Conservation (phyloP, 139 green algal species). For the Picochlorum sp. region DNA sequence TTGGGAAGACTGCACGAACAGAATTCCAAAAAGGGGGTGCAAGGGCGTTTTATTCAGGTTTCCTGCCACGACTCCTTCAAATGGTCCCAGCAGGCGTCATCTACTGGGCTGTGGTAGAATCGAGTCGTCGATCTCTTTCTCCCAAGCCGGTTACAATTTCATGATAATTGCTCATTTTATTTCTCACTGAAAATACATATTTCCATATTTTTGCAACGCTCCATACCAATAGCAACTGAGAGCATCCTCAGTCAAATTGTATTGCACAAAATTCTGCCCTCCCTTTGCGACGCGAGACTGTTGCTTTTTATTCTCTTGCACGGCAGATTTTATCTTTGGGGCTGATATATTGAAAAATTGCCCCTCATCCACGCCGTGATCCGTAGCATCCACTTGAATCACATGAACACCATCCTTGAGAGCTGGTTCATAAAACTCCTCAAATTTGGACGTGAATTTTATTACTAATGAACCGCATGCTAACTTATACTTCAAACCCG, state of each 20-base stretch:
- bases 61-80: slow-evolving; percentile 45
- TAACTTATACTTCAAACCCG: slow-evolving; percentile 35
- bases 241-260: slow-evolving; percentile 20
- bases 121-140: slow-evolving; percentile 5
- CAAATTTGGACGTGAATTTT: slow-evolving; percentile 18
- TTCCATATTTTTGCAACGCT: slow-evolving; percentile 20
- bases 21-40: slow-evolving; percentile 37
- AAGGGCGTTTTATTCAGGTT: slow-evolving; percentile 47
- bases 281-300: slow-evolving; percentile 13
- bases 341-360: slow-evolving; percentile 18
- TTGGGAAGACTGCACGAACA: slow-evolving; percentile 25
- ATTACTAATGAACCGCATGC: slow-evolving; percentile 29
- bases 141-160: neutral
- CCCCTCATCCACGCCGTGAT: slow-evolving; percentile 14
- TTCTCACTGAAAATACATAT: slow-evolving; percentile 19
- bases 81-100: slow-evolving; percentile 36
- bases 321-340: slow-evolving; percentile 21
- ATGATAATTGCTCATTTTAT: neutral
- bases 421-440: slow-evolving; percentile 34
- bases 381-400: slow-evolving; percentile 11
- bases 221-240: slow-evolving; percentile 31
- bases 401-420: slow-evolving; percentile 20
- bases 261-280: slow-evolving; percentile 22
- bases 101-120: slow-evolving; percentile 37
- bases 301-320: slow-evolving; percentile 7